Base-by-base conservation (phyloP, 768 basidiomycete genomes). In the Amanita phalloides region DNA sequence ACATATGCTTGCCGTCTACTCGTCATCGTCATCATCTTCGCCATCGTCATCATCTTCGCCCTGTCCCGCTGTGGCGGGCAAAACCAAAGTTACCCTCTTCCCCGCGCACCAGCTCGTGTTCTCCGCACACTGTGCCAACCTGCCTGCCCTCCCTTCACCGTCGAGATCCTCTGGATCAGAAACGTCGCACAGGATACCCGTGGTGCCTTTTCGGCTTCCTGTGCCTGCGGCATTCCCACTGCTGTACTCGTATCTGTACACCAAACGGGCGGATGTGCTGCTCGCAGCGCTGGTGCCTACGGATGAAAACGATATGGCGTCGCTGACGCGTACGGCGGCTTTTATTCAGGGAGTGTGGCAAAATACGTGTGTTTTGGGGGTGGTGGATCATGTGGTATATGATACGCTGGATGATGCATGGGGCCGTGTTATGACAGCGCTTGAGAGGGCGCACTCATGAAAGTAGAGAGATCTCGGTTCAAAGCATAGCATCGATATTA, bases 121-220 rank as follows among this genome's bases (percentile, higher is more conserved):
- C 51, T 68, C 70, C 4, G 59, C 68, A 6, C 56, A 70, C 60
- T 75, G 69, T 59, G 58, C 71, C 17, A 58, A 60, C 56, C 61
- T 73, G 53, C 68, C 69, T 48, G 53, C 62, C 44, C 58, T 71
- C 10, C 65, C 70, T 25, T 43, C 56, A 60, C 66, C 69, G 44
- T 51, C 62, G 37, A 56, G 68, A 20, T 62, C 68, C 21, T 45
- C 57, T 60, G 47, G 32, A 21, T 46, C 49, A 25, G 45, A 47
- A 25, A 44, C 54, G 4, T 62, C 57, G 11, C 57, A 79, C 1
- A 20, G 43, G 4, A 37, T 53, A 30, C 80, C 80, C 17, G 69
- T 81, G 35, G 68, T 78, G 5, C 74, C 74, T 4, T 55, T 82
- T 56, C 66, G 68, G 50, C 64, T 82, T n/a, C 78, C 79, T 0